Conservation (phyloP, 257 asterid genomes). For the Sherardia arvensis region DNA sequence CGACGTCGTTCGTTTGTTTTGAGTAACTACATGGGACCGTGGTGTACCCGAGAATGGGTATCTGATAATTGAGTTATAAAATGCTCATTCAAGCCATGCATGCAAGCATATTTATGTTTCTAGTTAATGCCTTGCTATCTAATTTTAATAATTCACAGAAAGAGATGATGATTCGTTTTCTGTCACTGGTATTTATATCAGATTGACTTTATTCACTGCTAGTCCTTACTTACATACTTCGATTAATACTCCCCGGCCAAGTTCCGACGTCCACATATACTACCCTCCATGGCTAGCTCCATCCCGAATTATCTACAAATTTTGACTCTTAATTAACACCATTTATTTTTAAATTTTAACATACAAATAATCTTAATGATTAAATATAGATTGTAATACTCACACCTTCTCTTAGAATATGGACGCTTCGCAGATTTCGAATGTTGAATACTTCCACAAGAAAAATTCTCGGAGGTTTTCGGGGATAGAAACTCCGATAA, state of each 20-base stretch:
- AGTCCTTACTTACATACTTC: background rate
- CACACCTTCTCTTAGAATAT: too few species aligned
- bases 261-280: background rate
- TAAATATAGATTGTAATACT: too few species aligned
- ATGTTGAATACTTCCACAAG: too few species aligned
- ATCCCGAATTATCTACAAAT: too few species aligned
- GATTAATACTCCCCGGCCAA: background rate
- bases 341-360: too few species aligned
- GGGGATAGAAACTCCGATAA: too few species aligned
- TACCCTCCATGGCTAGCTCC: too few species aligned
- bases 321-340: too few species aligned
- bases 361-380: too few species aligned
- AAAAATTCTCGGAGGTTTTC: too few species aligned
- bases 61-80: background rate
- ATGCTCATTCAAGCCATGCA: background rate
- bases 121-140: background rate
- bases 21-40: background rate
- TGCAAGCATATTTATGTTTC: background rate
- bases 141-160: background rate
- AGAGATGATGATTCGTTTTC: background rate
- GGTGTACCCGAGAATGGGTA: background rate
- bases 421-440: too few species aligned
- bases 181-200: too few species aligned
- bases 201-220: background rate
- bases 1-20: background rate